These are phyloP conservation scores for Ceratocystis variospora DNA, from an alignment of 2,329 filamentous ascomycete species.

Conservation along the genomic window DNA sequence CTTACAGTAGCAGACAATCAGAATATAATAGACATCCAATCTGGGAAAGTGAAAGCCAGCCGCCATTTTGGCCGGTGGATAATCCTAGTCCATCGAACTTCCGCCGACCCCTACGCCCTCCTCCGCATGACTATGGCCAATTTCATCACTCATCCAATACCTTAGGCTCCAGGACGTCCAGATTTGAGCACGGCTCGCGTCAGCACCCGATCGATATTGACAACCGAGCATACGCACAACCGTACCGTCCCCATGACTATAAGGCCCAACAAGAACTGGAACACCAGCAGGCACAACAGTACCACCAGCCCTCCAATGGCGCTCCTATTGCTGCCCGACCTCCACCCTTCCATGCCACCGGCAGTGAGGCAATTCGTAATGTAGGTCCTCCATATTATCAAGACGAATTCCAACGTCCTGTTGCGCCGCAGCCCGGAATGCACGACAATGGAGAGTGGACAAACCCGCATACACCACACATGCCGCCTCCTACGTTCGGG, in stretches of 20 bases:
- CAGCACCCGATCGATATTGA: not conserved
- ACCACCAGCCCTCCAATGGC: too few relatives aligned
- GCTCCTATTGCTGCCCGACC: too few relatives aligned
- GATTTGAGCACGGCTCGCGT: not conserved
- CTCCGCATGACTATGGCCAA: not conserved
- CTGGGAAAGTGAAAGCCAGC: not conserved
- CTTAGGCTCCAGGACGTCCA: not conserved
- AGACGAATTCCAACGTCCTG: not conserved
- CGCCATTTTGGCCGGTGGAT: not conserved
- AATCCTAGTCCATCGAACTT: not conserved
- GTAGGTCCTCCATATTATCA: not conserved
- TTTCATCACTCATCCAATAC: not conserved
- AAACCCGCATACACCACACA: slow-evolving; percentile 1
- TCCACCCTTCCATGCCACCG: not conserved
- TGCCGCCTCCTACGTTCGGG: not conserved
- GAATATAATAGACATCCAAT: not conserved
- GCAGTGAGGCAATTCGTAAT: not conserved
- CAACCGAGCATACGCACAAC: not conserved
- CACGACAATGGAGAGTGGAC: slow-evolving; percentile 16
- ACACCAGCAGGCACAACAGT: not conserved
- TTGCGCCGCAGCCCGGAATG: slow-evolving; percentile 13
- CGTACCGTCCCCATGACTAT: not conserved
- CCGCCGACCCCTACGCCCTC: not conserved
- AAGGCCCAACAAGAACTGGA: not conserved
- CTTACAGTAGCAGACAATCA: not conserved